Conservation (phyloP, 106 monocot genomes). For the Platanthera zijinensis region DNA sequence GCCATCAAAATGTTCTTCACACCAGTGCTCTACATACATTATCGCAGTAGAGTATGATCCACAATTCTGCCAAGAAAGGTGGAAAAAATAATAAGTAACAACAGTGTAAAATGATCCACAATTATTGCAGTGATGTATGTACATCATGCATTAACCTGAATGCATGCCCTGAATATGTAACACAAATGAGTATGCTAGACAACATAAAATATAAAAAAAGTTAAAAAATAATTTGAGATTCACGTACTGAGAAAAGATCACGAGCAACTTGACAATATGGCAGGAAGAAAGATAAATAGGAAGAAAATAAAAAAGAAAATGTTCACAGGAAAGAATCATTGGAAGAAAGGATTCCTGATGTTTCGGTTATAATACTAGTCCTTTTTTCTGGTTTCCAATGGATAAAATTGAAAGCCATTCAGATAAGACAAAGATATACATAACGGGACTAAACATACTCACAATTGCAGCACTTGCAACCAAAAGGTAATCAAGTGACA, state of each 20-base stretch:
- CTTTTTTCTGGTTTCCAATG: background rate
- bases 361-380: background rate
- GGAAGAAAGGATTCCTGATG: background rate
- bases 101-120: background rate
- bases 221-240: background rate
- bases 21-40: conserved; percentile 92
- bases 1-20: conserved; percentile 74
- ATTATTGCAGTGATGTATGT: background rate
- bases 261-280: background rate
- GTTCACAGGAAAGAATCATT: background rate
- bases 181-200: background rate
- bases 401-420: background rate
- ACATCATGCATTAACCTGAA: background rate
- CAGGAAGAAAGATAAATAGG: background rate
- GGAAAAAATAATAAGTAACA: background rate
- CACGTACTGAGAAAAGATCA: background rate
- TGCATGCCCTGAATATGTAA: background rate
- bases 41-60: conserved; percentile 82
- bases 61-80: conserved; percentile 44
- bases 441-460: conserved; percentile 27
- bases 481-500: conserved; percentile 83
- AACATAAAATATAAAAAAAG: background rate
- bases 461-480: conserved; percentile 87
- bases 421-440: background rate
- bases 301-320: background rate